phyloP scores from a whole-genome alignment of 2,329 filamentous ascomycete genomes.

The Nemania abortiva region DNA sequence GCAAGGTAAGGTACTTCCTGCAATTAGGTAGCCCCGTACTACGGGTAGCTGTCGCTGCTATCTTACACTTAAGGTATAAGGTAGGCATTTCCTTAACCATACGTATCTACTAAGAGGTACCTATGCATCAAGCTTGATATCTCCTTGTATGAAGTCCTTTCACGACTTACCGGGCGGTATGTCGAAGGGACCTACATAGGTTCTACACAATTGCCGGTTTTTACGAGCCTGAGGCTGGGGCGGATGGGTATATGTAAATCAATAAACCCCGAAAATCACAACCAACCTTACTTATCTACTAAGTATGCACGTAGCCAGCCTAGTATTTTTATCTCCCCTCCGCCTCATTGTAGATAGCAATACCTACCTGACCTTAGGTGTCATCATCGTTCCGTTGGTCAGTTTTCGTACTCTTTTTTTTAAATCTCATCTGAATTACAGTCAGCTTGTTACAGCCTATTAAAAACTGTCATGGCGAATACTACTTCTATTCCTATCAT shows the following conservation, averaged over 20 bases:
- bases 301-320: background rate
- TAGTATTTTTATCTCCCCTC: constrained; percentile 9
- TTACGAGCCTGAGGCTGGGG: background rate
- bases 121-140: too few relatives aligned
- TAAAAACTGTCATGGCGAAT: constrained; percentile 40
- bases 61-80: too few relatives aligned
- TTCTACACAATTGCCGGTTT: background rate
- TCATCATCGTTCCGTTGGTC: background rate
- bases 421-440: background rate
- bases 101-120: too few relatives aligned
- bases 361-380: background rate
- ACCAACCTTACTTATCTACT: background rate
- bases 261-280: background rate
- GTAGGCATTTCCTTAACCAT: background rate
- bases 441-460: background rate
- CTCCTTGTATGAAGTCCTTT: too few relatives aligned
- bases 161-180: too few relatives aligned
- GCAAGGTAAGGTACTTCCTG: too few relatives aligned
- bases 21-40: too few relatives aligned
- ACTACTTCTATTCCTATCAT: constrained; percentile 79
- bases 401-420: background rate
- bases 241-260: background rate
- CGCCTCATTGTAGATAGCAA: background rate
- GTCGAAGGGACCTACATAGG: too few relatives aligned
- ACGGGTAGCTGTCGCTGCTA: too few relatives aligned